Percentiles rank a stretch among this genome's conserved stretches.
phyloP scores from a whole-genome alignment of 2,329 filamentous ascomycete genomes.

The Cytospora schulzeri region DNA sequence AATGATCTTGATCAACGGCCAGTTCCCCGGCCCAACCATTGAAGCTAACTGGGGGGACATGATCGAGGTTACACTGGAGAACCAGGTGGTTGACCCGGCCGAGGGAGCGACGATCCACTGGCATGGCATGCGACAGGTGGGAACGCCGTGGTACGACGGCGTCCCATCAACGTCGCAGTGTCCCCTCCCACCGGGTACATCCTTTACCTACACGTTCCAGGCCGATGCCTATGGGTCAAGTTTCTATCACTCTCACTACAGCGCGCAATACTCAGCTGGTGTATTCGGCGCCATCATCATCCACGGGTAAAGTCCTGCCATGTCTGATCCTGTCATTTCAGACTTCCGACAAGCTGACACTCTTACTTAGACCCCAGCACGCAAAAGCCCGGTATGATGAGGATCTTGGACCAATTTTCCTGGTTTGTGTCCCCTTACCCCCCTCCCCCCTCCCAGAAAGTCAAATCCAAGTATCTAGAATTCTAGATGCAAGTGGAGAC shows the following conservation, averaged over 20 bases:
- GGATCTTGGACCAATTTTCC: conserved; percentile 17
- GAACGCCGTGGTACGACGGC: conserved; percentile 30
- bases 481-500: no score
- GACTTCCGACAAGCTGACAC: no score
- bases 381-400: conserved; percentile 11
- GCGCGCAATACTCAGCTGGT: conserved; percentile 9
- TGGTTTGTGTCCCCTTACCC: neutral
- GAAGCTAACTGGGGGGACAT: conserved; percentile 19
- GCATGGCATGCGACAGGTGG: conserved; percentile 41
- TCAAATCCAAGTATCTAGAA: no score
- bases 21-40: conserved; percentile 50
- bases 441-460: no score
- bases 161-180: conserved; percentile 45
- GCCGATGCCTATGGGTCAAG: conserved; percentile 55
- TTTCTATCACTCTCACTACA: conserved; percentile 37
- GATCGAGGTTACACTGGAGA: conserved; percentile 33
- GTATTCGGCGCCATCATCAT: conserved; percentile 16
- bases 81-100: conserved; percentile 37
- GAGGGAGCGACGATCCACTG: conserved; percentile 45
- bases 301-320: conserved; percentile 1
- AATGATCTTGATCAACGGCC: conserved; percentile 45
- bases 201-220: conserved; percentile 58
- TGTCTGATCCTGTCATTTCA: neutral
- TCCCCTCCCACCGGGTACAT: conserved; percentile 51
- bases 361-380: neutral